A percentile compares a stretch with the other conserved stretches of the same genome.
phyloP scores from a whole-genome alignment of 108 stramenopile genomes.

The Bacterosira constricta region DNA sequence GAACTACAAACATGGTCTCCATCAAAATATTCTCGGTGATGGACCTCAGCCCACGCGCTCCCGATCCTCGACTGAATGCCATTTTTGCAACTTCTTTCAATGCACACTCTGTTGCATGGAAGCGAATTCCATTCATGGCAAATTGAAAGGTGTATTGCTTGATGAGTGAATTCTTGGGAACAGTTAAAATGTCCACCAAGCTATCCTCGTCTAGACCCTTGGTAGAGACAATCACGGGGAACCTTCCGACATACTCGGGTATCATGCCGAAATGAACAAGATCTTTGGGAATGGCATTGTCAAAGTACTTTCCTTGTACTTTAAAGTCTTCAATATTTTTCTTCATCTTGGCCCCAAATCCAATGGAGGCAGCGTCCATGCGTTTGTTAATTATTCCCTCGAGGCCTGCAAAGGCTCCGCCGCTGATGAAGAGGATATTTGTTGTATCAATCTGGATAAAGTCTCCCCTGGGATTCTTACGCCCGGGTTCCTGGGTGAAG shows the following conservation, averaged over 20 bases:
- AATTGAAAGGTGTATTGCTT: conserved; percentile 96
- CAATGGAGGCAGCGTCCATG: conserved; percentile 92
- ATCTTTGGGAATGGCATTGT: conserved; percentile 93
- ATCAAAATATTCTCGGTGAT: conserved; percentile 94
- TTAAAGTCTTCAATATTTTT: conserved; percentile 86
- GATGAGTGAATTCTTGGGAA: conserved; percentile 95
- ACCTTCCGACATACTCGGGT: conserved; percentile 97
- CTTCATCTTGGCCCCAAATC: conserved; percentile 97
- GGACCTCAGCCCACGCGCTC: conserved; percentile 94
- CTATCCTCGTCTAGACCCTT: conserved; percentile 88
- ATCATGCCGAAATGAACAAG: conserved; percentile 95
- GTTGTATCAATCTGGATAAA: conserved; percentile 97
- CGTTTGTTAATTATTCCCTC: conserved; percentile 92
- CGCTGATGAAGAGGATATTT: conserved; percentile 97
- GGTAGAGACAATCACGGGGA: conserved; percentile 96
- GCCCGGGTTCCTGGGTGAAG: conserved; percentile 72
- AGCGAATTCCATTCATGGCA: conserved; percentile 93
- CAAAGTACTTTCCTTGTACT: conserved; percentile 88
- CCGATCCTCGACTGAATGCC: conserved; percentile 91
- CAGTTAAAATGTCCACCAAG: conserved; percentile 93
- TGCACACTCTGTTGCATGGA: conserved; percentile 94
- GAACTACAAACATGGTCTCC: conserved; percentile 95
- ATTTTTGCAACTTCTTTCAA: conserved; percentile 87
- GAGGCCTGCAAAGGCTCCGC: conserved; percentile 97
- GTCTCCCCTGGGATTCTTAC: conserved; percentile 95